Base-by-base conservation (phyloP, 2,329 filamentous ascomycete species). In the Trichoderma harzianum region DNA sequence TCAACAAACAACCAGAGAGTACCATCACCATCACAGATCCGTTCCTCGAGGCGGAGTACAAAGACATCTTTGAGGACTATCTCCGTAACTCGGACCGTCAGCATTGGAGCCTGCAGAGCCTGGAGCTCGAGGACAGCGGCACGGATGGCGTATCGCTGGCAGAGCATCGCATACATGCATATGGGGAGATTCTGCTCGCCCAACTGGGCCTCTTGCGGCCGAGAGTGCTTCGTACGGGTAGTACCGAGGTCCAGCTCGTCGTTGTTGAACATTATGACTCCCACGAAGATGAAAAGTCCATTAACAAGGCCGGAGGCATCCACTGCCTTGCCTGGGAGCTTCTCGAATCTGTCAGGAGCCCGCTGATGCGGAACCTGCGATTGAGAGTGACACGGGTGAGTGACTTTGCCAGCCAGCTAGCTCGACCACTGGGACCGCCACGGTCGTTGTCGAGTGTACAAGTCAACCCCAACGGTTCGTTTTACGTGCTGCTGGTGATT, bases 251-350 rank as follows among this genome's bases (percentile, higher is more conserved):
- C 21, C 77, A 78, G 57, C 64, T 78, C 39, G 74, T 77, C 63
- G 69, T 79, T 66, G 71, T 77, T 16, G 76, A 79, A 68, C 71
- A 76, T 63, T 71, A 79, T 66, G 73, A 76, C 39, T 39, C 71
- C 28, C 30, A 67, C 36, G 51, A 53, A 16, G 55, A 47, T 60
- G 68, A 73, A 67, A 61, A 32, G 21, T 43, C 63, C 10, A 57
- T 32, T 0, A 12, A 58, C 21, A 55, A 28, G 7, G 47, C 60
- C 26, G 65, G 73, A 47, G 71, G 75, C 32, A 75, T 79, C 34
- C 76, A 78, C 66, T 78, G 76, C 57, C 76, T 78, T 6, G 78
- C 76, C 0, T 78, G 76, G 78, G 78, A 78, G 64, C 76, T 79
- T 30, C 73, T 79, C 24, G 76, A 79, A 66, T 72, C 74, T 16